These are phyloP conservation scores for Debaryomycetaceae sp. DNA, from an alignment of 1,139 yeast species.

Conservation along the genomic window DNA sequence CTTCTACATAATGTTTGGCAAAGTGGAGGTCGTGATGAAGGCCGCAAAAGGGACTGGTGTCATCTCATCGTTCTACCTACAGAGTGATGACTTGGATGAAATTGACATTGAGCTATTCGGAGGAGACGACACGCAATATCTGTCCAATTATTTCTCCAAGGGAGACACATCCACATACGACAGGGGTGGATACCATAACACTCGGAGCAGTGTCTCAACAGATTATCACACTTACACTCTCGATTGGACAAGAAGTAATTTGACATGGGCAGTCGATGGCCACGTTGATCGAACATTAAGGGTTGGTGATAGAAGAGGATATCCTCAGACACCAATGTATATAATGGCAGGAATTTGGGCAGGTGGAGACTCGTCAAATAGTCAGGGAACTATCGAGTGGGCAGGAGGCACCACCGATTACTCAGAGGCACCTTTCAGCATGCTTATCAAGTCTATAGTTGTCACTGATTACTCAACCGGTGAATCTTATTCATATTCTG, in stretches of 20 bases:
- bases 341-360: constrained; percentile 74
- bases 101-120: constrained; percentile 86
- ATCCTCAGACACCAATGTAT: constrained; percentile 78
- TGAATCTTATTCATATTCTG: constrained; percentile 58
- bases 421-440: constrained; percentile 61
- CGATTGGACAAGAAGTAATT: constrained; percentile 69
- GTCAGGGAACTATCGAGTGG: constrained; percentile 75
- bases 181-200: constrained; percentile 67
- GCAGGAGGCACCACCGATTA: constrained; percentile 80
- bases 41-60: constrained; percentile 77
- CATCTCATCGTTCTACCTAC: constrained; percentile 75
- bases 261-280: constrained; percentile 66
- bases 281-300: constrained; percentile 52
- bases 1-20: constrained; percentile 84
- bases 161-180: constrained; percentile 76
- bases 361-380: constrained; percentile 69
- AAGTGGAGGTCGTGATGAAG: constrained; percentile 65
- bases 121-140: constrained; percentile 66
- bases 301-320: constrained; percentile 56
- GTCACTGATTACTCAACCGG: constrained; percentile 85
- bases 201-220: constrained; percentile 46
- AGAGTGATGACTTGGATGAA: constrained; percentile 84
- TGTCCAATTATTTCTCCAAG: constrained; percentile 77
- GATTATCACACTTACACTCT: constrained; percentile 72
- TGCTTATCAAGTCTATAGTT: constrained; percentile 57